Base-by-base conservation (phyloP, 768 basidiomycete species). In the Phlegmacium glaucopus region DNA sequence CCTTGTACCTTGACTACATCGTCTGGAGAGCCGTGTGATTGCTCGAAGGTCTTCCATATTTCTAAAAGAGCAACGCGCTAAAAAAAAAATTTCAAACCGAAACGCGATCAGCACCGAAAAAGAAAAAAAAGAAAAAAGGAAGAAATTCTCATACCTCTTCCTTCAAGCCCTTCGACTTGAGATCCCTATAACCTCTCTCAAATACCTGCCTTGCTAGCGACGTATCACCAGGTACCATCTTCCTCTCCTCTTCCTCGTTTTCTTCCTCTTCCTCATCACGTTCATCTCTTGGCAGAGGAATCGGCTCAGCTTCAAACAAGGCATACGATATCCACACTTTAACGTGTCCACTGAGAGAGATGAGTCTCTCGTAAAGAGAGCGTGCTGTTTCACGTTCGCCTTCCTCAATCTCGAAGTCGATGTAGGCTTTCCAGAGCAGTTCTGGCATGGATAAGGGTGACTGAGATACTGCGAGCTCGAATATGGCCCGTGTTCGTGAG, bases 321-420 rank as follows among this genome's bases (percentile, higher is more conserved):
- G 95, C 95, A 65, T 87, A 98, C 44, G 93, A 85, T 46, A 96
- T 90, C 93, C 94, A 98, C 15, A 95, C 93, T 69, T 97, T 97
- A 69, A 93, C 88, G 62, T 98, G 94, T 4, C 90, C 90, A 53
- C 92, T 95, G 41, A 88, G 73, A 27, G 79, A 69, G 40, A 96
- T 75, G 15, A 97, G 77, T 15, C 94, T 81, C 69, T 97, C 94
- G 63, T 96, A 97, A 34, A 98, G 63, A 6, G 76, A 75, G n/a
- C 95, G 76, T 1, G 90, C 87, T 12, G 80, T 77, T 48, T 89
- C 89, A 34, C 92, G 82, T 54, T 97, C 94, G 56, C 93, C 93
- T 65, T 96, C 93, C 50, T 90, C 89, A 47, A 86, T 83, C 68
- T 98, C 95, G 57, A 96, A 96, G 66, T 97, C 95, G 68, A 97